These are phyloP conservation scores for Paramecium sonneborni DNA, from an alignment of 73 alveolate species.

Conservation along the genomic window DNA sequence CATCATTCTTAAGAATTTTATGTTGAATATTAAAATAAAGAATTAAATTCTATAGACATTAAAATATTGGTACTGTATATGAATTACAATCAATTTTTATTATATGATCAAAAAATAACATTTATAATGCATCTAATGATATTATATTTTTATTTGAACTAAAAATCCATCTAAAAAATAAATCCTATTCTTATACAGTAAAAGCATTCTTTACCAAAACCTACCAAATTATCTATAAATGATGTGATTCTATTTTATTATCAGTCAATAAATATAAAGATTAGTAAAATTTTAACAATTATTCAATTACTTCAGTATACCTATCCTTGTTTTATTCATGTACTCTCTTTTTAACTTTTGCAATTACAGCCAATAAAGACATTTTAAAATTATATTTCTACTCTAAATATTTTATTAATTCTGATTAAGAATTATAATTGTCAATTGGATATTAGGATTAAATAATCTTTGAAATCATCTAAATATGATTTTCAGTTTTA, in stretches of 20 bases:
- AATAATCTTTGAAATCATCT: background rate
- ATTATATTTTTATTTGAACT: background rate
- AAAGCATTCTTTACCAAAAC: slow-evolving; percentile 4
- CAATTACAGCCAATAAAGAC: slow-evolving; percentile 19
- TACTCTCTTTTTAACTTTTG: background rate
- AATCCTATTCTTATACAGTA: background rate
- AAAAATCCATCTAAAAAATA: slow-evolving; percentile 8
- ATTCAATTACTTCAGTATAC: slow-evolving; percentile 33
- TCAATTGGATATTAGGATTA: slow-evolving; percentile 8
- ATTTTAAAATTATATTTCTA: slow-evolving; percentile 27
- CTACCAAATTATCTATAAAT: slow-evolving; percentile 1
- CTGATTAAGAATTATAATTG: background rate
- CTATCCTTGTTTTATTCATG: background rate
- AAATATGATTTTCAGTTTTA: background rate
- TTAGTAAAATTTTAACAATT: background rate
- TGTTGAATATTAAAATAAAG: slow-evolving; percentile 21
- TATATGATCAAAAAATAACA: slow-evolving; percentile 37
- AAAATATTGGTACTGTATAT: background rate
- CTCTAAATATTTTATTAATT: slow-evolving; percentile 10
- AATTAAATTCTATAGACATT: background rate
- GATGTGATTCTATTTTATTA: slow-evolving; percentile 11
- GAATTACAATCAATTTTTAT: slow-evolving; percentile 38
- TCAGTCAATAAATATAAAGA: background rate
- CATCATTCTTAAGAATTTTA: background rate
- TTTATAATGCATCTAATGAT: background rate